Percentiles rank a stretch among this genome's conserved stretches.
Conservation (phyloP, 805 yeast species). For the Ogataea ramenticola region DNA sequence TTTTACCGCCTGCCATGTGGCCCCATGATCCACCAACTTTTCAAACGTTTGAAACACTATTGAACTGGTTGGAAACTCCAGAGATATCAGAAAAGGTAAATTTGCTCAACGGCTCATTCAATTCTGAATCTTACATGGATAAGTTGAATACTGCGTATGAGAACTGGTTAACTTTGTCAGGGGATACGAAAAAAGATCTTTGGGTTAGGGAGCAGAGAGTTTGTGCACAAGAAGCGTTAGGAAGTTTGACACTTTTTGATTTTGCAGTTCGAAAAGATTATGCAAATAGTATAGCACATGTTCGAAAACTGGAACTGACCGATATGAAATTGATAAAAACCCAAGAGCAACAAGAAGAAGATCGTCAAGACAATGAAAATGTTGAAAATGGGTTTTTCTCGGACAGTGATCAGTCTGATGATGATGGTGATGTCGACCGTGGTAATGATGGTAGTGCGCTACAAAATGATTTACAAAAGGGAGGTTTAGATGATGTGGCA, state of each 20-base stretch:
- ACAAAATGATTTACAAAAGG: not conserved
- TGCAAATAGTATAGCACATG: constrained; percentile 21
- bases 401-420: not conserved
- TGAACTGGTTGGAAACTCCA: not conserved
- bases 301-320: constrained; percentile 8
- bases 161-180: constrained; percentile 33
- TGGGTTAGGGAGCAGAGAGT: constrained; percentile 38
- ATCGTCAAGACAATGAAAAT: not conserved
- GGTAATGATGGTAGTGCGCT: not conserved
- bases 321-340: not conserved
- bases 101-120: not conserved
- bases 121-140: constrained; percentile 20
- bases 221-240: constrained; percentile 38
- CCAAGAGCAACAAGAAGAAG: not conserved
- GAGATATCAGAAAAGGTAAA: not conserved
- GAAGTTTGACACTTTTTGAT: constrained; percentile 33
- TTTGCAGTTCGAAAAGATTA: constrained; percentile 34
- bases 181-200: constrained; percentile 28
- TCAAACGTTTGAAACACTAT: constrained; percentile 30
- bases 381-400: constrained; percentile 1
- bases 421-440: constrained; percentile 3
- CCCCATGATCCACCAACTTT: constrained; percentile 47
- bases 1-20: constrained; percentile 39
- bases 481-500: not conserved
- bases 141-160: constrained; percentile 39